Percentiles rank a stretch among this genome's conserved stretches.
These are phyloP conservation scores for Myriosclerotinia duriaeana DNA, from an alignment of 2,329 filamentous ascomycete species.

Conservation along the genomic window DNA sequence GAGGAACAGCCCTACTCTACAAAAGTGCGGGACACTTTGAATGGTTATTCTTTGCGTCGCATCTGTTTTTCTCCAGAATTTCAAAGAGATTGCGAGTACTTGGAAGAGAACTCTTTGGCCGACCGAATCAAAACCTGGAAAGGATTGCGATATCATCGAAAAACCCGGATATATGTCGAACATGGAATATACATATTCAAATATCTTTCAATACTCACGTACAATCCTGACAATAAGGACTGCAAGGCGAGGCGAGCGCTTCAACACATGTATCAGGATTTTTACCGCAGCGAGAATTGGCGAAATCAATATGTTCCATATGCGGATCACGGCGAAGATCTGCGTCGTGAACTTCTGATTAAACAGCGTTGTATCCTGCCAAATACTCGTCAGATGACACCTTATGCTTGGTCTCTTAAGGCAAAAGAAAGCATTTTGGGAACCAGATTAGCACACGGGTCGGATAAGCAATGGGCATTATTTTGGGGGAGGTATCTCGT, in stretches of 20 bases:
- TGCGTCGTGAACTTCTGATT: too few species aligned
- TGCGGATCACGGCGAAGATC: too few species aligned
- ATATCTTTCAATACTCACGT: neutral
- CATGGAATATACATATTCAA: neutral
- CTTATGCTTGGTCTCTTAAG: neutral
- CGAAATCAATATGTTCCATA: too few species aligned
- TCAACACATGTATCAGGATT: neutral
- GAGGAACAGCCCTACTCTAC: too few species aligned
- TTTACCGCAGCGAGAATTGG: too few species aligned
- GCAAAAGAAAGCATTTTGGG: neutral
- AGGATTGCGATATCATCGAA: neutral
- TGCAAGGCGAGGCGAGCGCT: neutral
- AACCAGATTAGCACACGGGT: neutral
- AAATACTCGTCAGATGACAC: neutral
- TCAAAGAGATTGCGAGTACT: too few species aligned
- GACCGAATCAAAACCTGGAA: neutral
- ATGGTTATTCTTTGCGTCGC: too few species aligned
- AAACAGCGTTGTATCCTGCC: neutral
- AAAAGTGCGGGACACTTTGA: too few species aligned
- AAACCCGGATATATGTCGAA: neutral
- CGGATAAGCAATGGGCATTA: rapidly evolving
- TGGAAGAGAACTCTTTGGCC: neutral
- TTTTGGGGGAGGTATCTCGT: neutral
- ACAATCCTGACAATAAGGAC: neutral
- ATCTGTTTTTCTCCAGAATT: too few species aligned